Conservation (phyloP, 225 moss, liverwort and hornwort species). For the Polytrichum commune region DNA sequence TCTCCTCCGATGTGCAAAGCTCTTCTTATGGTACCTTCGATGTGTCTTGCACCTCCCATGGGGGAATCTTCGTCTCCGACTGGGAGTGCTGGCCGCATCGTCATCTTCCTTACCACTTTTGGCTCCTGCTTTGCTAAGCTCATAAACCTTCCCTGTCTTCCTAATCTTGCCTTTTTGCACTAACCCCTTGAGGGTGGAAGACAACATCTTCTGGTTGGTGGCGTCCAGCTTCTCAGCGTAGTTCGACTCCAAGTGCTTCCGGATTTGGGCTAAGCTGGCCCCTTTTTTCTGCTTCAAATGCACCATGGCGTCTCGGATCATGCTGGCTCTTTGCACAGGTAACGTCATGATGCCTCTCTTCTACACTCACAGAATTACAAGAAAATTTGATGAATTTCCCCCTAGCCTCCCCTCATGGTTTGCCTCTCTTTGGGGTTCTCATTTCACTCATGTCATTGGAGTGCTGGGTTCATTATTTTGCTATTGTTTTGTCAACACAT, state of each 20-base stretch:
- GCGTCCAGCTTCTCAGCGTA: conserved; percentile 22
- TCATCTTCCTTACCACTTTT: not conserved
- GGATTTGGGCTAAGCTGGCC: conserved; percentile 30
- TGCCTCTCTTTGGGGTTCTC: no score
- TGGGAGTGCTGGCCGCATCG: not conserved
- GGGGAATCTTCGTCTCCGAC: not conserved
- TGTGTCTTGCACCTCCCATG: conserved; percentile 1
- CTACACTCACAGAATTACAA: not conserved
- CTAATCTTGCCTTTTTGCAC: conserved; percentile 28
- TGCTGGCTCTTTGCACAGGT: not conserved
- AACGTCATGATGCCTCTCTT: not conserved
- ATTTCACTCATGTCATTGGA: no score
- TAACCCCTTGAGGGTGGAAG: conserved; percentile 14
- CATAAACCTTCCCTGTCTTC: conserved; percentile 27
- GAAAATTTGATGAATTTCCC: not conserved
- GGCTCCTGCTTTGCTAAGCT: conserved; percentile 10
- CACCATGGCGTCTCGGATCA: conserved; percentile 30
- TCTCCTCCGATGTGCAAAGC: not conserved
- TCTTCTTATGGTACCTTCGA: not conserved
- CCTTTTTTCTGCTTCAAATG: conserved; percentile 34
- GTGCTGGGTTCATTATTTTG: no score
- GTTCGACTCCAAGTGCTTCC: conserved; percentile 21
- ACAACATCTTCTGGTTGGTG: conserved; percentile 11
- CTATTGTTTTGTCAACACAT: no score
- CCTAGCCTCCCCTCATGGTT: no score